Base-by-base conservation (phyloP, 257 asterid genomes). In the Coffea eugenioides region DNA sequence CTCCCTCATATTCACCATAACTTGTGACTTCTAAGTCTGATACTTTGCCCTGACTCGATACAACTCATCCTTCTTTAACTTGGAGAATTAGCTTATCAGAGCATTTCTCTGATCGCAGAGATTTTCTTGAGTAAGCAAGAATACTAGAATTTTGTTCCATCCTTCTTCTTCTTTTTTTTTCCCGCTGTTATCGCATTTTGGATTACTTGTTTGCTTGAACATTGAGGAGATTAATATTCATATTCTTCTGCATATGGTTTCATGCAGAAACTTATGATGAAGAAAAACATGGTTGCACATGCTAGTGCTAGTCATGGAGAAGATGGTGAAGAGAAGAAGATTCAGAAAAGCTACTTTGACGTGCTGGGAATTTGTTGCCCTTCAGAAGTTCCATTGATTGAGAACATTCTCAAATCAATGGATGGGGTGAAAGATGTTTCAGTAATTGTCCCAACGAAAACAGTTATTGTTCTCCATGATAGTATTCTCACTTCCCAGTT, bases 351-450 rank as follows among this genome's bases (percentile, higher is more conserved):
- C 81, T 96, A 96, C 64, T 91, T 96, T 8, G 98, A 96, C 74
- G 98, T 96, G 0, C 46, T 96, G 88, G 99, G 99, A 1, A 85
- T 96, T 6, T 90, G 97, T 27, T 92, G 97, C 56, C 54, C 95
- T 0, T 90, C 97, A 0, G 97, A 92, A 71, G 77, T 92, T 52
- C 90, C 88, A 0, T 12, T 92, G 51, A 82, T 92, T 18, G 91
- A 92, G 73, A 90, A 62, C 36, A 88, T 96, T 23, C 82, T 96
- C 0, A 83, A 80, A 21, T 85, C 95, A 23, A 87, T 93, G 15
- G 89, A 92, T 0, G 99, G 99, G 8, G 87, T 96, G 0, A 88
- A 85, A 20, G 95, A 86, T 18, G 90, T 91, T 31, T 85, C 97
- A 0, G 95, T 96, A 0, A 69, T 90, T 1, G 90, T 96, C 41